Evolutionary conservation across 148 eudicot genomes (phyloP).

Genomic region (Chenopodium berlandieri): DNA sequence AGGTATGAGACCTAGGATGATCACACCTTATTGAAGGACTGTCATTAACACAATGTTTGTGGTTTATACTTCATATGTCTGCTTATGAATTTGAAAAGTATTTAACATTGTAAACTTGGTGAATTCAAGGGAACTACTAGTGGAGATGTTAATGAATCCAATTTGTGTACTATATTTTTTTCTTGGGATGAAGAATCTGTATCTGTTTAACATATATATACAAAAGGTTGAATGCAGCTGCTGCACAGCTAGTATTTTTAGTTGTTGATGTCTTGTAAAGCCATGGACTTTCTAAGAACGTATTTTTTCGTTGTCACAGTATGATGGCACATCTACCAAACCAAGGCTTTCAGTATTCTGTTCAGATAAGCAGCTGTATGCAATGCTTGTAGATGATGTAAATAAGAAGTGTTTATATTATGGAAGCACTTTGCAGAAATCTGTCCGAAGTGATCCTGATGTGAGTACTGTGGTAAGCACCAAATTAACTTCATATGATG

Average conservation of each 20-base stretch:
- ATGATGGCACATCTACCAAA: slow-evolving; percentile 62
- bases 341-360: slow-evolving; percentile 97
- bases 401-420: slow-evolving; percentile 79
- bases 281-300: neutral
- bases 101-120: too few species aligned
- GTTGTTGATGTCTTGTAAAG: neutral
- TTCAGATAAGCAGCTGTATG: slow-evolving; percentile 77
- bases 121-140: neutral
- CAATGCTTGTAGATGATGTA: slow-evolving; percentile 84
- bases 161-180: neutral
- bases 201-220: too few species aligned
- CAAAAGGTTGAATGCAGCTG: neutral
- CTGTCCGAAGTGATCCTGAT: slow-evolving; percentile 48
- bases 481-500: neutral
- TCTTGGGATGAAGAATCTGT: neutral
- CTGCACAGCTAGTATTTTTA: neutral
- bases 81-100: neutral
- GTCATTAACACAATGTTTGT: too few species aligned
- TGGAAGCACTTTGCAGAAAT: slow-evolving; percentile 80
- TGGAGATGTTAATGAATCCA: neutral
- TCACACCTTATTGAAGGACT: too few species aligned
- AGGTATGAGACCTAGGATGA: slow-evolving; percentile 41
- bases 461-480: slow-evolving; percentile 58
- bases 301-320: slow-evolving; percentile 38
- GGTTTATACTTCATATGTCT: too few species aligned